A percentile compares a stretch with the other conserved stretches of the same genome.
Conservation (phyloP, 1,284 basidiomycete genomes). For the Trichosporon coremiiforme region DNA sequence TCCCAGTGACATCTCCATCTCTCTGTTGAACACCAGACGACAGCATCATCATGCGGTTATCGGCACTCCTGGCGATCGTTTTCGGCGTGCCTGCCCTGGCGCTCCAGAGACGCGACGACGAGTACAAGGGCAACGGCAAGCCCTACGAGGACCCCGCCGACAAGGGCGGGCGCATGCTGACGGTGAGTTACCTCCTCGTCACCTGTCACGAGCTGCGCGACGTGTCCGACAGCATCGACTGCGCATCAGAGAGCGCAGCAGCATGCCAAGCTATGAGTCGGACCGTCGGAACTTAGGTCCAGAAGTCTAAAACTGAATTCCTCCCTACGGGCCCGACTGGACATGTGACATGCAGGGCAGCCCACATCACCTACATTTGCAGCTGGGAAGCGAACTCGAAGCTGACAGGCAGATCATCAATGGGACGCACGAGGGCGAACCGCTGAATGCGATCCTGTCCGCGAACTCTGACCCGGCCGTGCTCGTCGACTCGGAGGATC, state of each 20-base stretch:
- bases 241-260: background rate
- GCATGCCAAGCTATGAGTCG: no score
- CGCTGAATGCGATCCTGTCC: constrained; percentile 84
- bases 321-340: background rate
- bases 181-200: constrained; percentile 14
- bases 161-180: constrained; percentile 26
- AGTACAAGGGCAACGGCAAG: constrained; percentile 1
- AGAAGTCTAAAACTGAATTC: background rate
- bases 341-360: background rate
- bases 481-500: constrained; percentile 63
- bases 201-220: no score
- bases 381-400: background rate
- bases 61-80: background rate
- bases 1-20: background rate
- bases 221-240: background rate
- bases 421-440: constrained; percentile 77
- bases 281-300: no score
- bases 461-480: constrained; percentile 73
- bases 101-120: background rate
- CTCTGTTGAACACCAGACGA: background rate
- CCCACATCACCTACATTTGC: background rate
- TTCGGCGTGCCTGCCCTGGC: constrained; percentile 16
- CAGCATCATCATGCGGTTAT: background rate
- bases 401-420: constrained; percentile 60
- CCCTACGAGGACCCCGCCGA: constrained; percentile 22